Conservation (phyloP, 1,284 basidiomycete genomes). For the Fomitopsis pinicola region DNA sequence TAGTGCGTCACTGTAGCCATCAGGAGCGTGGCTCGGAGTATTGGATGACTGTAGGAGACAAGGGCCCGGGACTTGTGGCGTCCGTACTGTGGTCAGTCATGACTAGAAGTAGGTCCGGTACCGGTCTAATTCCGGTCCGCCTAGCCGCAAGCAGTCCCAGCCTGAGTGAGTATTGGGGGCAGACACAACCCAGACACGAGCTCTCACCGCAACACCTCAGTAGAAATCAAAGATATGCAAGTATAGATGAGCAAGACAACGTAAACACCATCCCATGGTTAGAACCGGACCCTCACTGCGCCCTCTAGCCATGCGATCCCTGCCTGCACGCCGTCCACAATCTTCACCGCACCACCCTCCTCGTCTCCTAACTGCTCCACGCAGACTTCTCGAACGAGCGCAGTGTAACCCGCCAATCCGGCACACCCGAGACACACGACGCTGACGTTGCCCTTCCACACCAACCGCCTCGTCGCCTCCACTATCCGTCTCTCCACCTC, state of each 20-base stretch:
- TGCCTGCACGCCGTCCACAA: conserved; percentile 38
- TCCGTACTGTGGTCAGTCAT: no score
- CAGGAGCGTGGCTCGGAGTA: background rate
- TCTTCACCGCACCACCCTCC: conserved; percentile 21
- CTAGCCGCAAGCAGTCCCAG: background rate
- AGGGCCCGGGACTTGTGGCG: background rate
- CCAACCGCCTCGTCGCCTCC: conserved; percentile 26
- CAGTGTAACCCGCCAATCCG: conserved; percentile 44
- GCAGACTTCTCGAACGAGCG: conserved; percentile 28
- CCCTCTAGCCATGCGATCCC: conserved; percentile 22
- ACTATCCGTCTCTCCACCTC: conserved; percentile 34
- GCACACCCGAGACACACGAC: conserved; percentile 45
- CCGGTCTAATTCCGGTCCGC: background rate
- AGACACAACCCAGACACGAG: background rate
- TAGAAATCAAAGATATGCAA: background rate
- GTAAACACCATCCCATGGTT: background rate
- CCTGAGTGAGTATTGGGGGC: background rate
- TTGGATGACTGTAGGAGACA: background rate
- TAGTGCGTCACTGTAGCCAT: conserved; percentile 37
- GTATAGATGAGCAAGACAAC: background rate
- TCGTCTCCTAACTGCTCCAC: conserved; percentile 16
- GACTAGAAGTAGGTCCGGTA: background rate
- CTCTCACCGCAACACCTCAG: no score
- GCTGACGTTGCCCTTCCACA: conserved; percentile 21
- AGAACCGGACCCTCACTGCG: conserved; percentile 5